Conservation (phyloP, 768 basidiomycete species). For the Mycena maculata region DNA sequence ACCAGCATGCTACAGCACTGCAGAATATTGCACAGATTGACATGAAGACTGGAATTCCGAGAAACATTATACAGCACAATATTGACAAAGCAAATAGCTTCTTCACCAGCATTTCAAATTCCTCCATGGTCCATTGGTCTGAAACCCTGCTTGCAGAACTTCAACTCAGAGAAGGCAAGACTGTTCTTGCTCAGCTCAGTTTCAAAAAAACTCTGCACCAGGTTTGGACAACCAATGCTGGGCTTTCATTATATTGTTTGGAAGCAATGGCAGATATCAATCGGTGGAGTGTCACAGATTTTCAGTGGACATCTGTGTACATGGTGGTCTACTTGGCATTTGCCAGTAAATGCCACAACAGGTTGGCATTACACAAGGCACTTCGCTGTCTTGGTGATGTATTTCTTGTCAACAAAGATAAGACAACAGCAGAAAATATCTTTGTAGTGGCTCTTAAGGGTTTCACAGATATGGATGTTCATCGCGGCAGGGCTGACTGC, state of each 20-base stretch:
- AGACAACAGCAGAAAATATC: background rate
- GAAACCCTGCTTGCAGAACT: too few relatives aligned
- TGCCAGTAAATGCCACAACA: too few relatives aligned
- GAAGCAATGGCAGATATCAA: too few relatives aligned
- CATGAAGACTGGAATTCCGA: too few relatives aligned
- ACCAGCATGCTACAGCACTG: too few relatives aligned
- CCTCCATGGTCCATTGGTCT: background rate
- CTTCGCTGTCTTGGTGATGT: background rate
- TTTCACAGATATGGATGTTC: too few relatives aligned
- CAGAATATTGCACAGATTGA: background rate
- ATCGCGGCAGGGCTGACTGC: background rate
- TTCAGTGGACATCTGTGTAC: too few relatives aligned
- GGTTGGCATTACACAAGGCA: too few relatives aligned
- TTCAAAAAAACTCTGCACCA: background rate
- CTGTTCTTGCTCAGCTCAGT: background rate
- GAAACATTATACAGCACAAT: background rate
- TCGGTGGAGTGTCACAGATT: too few relatives aligned
- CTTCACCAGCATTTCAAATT: background rate
- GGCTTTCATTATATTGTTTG: too few relatives aligned
- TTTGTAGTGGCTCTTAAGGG: background rate
- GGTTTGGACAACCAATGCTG: background rate
- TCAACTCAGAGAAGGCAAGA: too few relatives aligned
- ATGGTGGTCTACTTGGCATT: too few relatives aligned
- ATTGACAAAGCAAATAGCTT: background rate
- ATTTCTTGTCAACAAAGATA: background rate